These are phyloP conservation scores for Neckera pumila DNA, from an alignment of 225 moss, liverwort and hornwort genomes.

Conservation along the genomic window DNA sequence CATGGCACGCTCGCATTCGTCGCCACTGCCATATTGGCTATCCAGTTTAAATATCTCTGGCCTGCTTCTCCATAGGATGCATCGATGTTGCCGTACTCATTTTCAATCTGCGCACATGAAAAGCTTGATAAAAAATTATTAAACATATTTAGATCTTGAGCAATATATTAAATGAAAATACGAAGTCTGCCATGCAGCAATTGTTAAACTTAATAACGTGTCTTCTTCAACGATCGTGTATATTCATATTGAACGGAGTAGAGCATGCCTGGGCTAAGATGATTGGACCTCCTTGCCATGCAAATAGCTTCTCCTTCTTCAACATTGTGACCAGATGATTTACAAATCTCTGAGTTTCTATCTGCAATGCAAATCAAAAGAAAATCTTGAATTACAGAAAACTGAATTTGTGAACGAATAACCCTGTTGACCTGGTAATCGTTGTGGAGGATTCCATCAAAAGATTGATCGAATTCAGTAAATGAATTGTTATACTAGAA, in stretches of 20 bases:
- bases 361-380: conserved; percentile 13
- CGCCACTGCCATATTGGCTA: conserved; percentile 48
- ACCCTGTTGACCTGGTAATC: neutral
- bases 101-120: conserved; percentile 52
- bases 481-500: neutral
- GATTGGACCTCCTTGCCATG: conserved; percentile 84
- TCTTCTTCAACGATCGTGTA: too few relatives aligned
- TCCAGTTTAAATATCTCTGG: conserved; percentile 52
- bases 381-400: neutral
- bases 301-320: conserved; percentile 59
- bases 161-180: neutral
- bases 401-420: neutral
- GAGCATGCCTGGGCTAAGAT: conserved; percentile 65
- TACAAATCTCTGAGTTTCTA: conserved; percentile 66
- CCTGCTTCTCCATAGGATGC: conserved; percentile 48
- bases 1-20: conserved; percentile 71
- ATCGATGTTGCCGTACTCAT: conserved; percentile 84
- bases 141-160: neutral
- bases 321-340: conserved; percentile 40
- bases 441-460: neutral
- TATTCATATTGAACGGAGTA: neutral
- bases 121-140: too few relatives aligned
- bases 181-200: neutral
- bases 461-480: neutral
- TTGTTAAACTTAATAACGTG: neutral